These are phyloP conservation scores for Galeopsis tetrahit DNA, from an alignment of 257 asterid species.

Conservation along the genomic window DNA sequence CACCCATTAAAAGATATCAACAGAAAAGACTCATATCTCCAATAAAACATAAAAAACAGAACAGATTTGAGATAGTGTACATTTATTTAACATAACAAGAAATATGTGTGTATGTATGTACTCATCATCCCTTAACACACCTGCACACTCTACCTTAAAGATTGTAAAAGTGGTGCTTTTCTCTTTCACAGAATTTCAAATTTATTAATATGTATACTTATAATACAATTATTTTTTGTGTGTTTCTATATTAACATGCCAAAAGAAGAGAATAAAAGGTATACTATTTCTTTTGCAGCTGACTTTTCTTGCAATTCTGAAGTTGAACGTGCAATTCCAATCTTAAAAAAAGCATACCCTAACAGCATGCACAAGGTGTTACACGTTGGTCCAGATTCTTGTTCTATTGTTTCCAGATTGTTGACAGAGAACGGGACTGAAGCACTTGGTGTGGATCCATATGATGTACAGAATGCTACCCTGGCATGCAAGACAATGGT, in stretches of 20 bases:
- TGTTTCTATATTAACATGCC: neutral
- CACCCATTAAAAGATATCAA: too few species aligned
- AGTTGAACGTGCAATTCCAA: constrained; percentile 52
- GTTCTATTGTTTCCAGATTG: constrained; percentile 53
- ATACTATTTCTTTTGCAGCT: constrained; percentile 40
- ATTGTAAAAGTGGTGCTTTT: constrained; percentile 1
- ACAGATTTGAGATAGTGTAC: too few species aligned
- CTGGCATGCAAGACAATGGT: constrained; percentile 49
- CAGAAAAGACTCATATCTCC: too few species aligned
- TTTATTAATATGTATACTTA: neutral
- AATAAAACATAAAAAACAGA: too few species aligned
- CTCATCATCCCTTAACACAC: constrained; percentile 13
- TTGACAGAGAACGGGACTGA: constrained; percentile 47
- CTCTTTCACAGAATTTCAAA: neutral
- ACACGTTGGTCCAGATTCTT: constrained; percentile 63
- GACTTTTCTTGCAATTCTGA: constrained; percentile 52
- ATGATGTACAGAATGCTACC: constrained; percentile 53
- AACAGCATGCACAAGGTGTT: constrained; percentile 57
- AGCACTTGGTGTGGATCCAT: constrained; percentile 64
- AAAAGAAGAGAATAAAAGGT: neutral
- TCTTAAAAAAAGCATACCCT: constrained; percentile 51
- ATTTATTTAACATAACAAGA: neutral
- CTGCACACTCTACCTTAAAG: constrained; percentile 15
- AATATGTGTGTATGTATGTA: neutral
- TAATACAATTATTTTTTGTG: neutral